Evolutionary conservation across 1,139 yeast genomes (phyloP).

Genomic region (Suhomyces choctaworum): DNA sequence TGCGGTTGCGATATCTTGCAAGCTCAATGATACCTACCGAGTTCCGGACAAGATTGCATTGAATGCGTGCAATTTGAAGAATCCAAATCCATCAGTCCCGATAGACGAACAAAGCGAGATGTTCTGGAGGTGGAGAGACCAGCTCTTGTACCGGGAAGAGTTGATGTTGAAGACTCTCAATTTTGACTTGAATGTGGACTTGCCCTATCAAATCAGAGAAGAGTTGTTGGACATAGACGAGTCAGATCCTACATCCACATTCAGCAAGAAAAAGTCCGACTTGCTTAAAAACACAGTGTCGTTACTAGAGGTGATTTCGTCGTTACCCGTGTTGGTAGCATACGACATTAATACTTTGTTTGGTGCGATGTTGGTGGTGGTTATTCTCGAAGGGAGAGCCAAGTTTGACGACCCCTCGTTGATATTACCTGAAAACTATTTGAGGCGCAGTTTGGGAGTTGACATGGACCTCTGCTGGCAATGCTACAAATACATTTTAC

Average conservation of each 20-base stretch:
- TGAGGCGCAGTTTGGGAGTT: conserved; percentile 21
- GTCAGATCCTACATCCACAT: conserved; percentile 12
- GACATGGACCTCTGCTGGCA: conserved; percentile 25
- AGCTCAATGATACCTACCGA: conserved; percentile 45
- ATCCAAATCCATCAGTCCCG: conserved; percentile 27
- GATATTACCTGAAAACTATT: conserved; percentile 27
- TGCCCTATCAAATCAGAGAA: conserved; percentile 42
- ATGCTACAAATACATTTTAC: conserved; percentile 37
- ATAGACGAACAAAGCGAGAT: conserved; percentile 44
- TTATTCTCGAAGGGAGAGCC: conserved; percentile 31
- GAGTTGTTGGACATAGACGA: conserved; percentile 17
- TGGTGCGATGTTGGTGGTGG: conserved; percentile 34
- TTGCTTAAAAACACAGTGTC: conserved; percentile 37
- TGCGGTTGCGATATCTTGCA: conserved; percentile 46
- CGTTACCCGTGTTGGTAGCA: conserved; percentile 40
- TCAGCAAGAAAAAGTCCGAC: conserved; percentile 29
- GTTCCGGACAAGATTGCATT: conserved; percentile 48
- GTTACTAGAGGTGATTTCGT: conserved; percentile 42
- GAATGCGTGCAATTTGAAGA: conserved; percentile 37
- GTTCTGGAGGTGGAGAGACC: conserved; percentile 52
- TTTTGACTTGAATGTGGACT: conserved; percentile 41
- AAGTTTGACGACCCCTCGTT: conserved; percentile 20
- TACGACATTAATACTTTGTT: conserved; percentile 38
- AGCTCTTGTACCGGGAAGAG: conserved; percentile 46
- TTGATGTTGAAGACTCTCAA: conserved; percentile 40